Evolutionary conservation across 352 stramenopile species (phyloP).

Genomic region (Saprolegnia diclina): DNA sequence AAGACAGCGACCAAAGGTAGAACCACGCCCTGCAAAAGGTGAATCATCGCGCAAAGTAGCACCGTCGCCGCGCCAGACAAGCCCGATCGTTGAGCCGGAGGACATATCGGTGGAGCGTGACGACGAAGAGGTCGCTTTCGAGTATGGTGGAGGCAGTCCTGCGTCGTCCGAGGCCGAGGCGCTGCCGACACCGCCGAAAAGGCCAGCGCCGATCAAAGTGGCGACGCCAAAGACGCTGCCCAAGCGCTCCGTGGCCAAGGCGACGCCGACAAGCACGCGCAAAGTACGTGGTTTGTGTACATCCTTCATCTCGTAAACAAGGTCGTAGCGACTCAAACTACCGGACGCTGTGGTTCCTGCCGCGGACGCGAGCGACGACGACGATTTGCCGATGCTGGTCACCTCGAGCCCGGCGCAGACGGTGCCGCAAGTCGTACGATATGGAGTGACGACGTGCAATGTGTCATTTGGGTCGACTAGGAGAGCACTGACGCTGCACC

Average conservation of each 20-base stretch:
- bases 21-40: neutral
- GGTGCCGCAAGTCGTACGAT: too few relatives aligned
- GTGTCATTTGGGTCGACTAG: neutral
- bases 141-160: neutral
- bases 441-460: neutral
- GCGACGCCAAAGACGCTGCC: too few relatives aligned
- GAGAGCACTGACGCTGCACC: too few relatives aligned
- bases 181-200: neutral
- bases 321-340: neutral
- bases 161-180: neutral
- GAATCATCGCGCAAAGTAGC: neutral
- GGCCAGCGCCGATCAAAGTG: neutral
- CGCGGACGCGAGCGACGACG: neutral
- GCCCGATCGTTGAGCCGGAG: neutral
- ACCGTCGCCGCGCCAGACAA: neutral
- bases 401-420: neutral
- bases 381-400: neutral
- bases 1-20: too few relatives aligned
- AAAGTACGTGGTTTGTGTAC: too few relatives aligned
- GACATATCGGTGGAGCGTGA: neutral
- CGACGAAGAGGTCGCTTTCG: slow-evolving; percentile 2
- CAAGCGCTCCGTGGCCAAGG: neutral
- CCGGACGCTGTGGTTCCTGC: neutral
- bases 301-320: neutral
- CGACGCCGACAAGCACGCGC: neutral